Evolutionary conservation across 441 rosid genomes (phyloP).

Genomic region (Raphanus hybrid): DNA sequence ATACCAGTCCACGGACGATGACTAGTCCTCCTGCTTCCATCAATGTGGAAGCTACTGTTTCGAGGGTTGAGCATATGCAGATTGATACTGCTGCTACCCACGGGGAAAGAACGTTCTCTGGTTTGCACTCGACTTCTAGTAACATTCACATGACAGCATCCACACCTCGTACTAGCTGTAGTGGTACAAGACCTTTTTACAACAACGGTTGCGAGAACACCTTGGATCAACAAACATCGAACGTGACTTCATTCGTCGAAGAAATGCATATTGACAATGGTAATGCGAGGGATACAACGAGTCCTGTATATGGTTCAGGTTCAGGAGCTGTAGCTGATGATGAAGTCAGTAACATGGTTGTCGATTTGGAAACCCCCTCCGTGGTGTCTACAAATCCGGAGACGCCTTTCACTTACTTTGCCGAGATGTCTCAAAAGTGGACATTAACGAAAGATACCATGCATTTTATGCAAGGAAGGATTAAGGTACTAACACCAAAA

Average conservation of each 20-base stretch:
- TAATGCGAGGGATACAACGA: conserved; percentile 41
- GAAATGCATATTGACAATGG: conserved; percentile 61
- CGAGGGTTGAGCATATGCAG: conserved; percentile 68
- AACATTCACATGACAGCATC: conserved; percentile 44
- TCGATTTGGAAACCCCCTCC: conserved; percentile 61
- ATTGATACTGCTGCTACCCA: conserved; percentile 47
- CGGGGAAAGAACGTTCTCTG: conserved; percentile 35
- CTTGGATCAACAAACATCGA: conserved; percentile 49
- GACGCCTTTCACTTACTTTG: conserved; percentile 88
- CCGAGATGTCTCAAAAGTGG: conserved; percentile 84
- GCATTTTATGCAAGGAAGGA: conserved; percentile 64
- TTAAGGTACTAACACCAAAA: conserved; percentile 60
- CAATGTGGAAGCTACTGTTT: conserved; percentile 45
- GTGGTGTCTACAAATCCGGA: conserved; percentile 57
- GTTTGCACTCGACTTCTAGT: conserved; percentile 39
- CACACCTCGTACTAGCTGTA: conserved; percentile 42
- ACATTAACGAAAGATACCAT: conserved; percentile 62
- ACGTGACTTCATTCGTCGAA: conserved; percentile 51
- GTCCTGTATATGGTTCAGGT: conserved; percentile 40
- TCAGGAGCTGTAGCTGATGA: conserved; percentile 35
- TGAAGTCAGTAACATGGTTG: conserved; percentile 50
- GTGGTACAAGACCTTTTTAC: conserved; percentile 46
- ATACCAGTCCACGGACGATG: conserved; percentile 40
- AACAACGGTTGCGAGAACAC: conserved; percentile 39
- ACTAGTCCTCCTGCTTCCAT: conserved; percentile 43